Conservation (phyloP, 495 filamentous ascomycete genomes). For the Astrothelium macrocarpum region DNA sequence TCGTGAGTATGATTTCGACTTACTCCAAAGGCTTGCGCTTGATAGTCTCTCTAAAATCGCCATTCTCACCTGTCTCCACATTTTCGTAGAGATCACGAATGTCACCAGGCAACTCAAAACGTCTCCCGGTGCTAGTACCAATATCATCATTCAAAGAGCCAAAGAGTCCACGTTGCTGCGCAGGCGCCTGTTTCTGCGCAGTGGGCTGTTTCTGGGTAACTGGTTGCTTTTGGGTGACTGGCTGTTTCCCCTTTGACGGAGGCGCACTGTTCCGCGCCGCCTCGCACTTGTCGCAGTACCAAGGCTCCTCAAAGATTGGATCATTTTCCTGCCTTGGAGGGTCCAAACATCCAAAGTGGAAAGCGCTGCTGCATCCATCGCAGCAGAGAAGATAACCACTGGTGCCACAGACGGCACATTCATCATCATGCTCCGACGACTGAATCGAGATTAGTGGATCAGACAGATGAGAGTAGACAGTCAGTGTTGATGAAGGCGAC, state of each 20-base stretch:
- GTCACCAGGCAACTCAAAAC: slow-evolving; percentile 59
- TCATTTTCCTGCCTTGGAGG: slow-evolving; percentile 58
- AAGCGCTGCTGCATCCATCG: slow-evolving; percentile 77
- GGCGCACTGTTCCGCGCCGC: slow-evolving; percentile 5
- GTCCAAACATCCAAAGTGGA: slow-evolving; percentile 77
- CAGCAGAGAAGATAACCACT: slow-evolving; percentile 84
- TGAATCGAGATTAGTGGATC: slow-evolving; percentile 20
- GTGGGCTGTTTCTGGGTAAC: too few species aligned
- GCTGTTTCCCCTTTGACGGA: slow-evolving; percentile 18
- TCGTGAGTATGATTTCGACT: not conserved
- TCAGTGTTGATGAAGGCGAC: slow-evolving; percentile 6
- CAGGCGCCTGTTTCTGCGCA: too few species aligned
- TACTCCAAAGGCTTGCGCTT: slow-evolving; percentile 27
- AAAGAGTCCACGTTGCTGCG: slow-evolving; percentile 41
- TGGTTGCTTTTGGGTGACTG: slow-evolving; percentile 31
- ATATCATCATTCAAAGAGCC: too few species aligned
- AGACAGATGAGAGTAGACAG: slow-evolving; percentile 9
- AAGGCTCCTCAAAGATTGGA: slow-evolving; percentile 59
- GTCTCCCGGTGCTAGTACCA: slow-evolving; percentile 59
- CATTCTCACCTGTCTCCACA: slow-evolving; percentile 61
- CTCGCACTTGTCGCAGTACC: slow-evolving; percentile 73
- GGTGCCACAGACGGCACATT: slow-evolving; percentile 71
- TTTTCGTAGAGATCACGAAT: slow-evolving; percentile 65
- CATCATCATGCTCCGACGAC: slow-evolving; percentile 76
- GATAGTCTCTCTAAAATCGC: slow-evolving; percentile 52